These are phyloP conservation scores for Xanthoceras sorbifolium DNA, from an alignment of 345 rosid genomes.

Conservation along the genomic window DNA sequence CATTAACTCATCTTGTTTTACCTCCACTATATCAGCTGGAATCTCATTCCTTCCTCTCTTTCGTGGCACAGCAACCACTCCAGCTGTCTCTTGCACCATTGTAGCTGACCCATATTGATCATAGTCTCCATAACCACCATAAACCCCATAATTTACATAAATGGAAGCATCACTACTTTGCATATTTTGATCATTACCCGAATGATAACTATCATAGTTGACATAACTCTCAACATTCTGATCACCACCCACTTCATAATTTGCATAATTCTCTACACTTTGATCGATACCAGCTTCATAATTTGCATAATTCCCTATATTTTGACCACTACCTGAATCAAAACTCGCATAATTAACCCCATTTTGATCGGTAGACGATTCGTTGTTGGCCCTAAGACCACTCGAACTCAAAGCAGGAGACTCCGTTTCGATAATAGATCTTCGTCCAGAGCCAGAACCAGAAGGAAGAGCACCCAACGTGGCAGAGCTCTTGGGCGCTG, in stretches of 20 bases:
- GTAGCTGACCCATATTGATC: conserved; percentile 42
- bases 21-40: conserved; percentile 77
- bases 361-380: conserved; percentile 31
- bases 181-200: conserved; percentile 29
- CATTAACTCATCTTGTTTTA: conserved; percentile 92
- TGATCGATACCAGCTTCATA: conserved; percentile 16
- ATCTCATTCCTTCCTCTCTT: conserved; percentile 78
- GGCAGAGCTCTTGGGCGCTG: conserved; percentile 70
- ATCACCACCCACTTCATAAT: conserved; percentile 25
- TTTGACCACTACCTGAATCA: conserved; percentile 29
- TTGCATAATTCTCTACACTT: conserved; percentile 18
- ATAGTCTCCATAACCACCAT: conserved; percentile 26
- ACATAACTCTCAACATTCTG: conserved; percentile 4
- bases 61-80: conserved; percentile 42
- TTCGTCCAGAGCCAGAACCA: conserved; percentile 59
- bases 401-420: conserved; percentile 29
- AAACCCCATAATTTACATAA: conserved; percentile 42
- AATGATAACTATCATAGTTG: conserved; percentile 32
- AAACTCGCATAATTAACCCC: conserved; percentile 21
- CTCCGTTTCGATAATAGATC: conserved; percentile 61
- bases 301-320: conserved; percentile 11
- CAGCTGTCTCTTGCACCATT: conserved; percentile 32
- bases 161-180: conserved; percentile 29
- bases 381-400: conserved; percentile 18
- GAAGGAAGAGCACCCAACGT: conserved; percentile 63